Evolutionary conservation across 345 rosid genomes (phyloP), one percentile per base, ranked within the genome.

Genomic region (Dovyalis caffra): DNA sequence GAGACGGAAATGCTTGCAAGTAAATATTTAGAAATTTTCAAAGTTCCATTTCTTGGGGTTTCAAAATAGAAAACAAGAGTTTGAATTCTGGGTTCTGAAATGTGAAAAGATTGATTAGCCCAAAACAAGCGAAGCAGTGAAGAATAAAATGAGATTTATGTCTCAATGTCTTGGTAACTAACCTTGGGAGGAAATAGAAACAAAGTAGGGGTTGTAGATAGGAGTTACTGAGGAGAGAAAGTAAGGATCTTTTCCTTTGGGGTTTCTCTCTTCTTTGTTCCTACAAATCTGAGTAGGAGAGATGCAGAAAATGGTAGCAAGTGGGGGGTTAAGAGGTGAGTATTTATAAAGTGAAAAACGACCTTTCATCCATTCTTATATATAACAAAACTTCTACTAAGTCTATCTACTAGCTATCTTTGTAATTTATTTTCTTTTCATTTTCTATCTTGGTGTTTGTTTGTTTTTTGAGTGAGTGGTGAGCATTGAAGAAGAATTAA

Each of bases 101-200:
- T 64, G 64, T 26, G 73, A 49, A 37, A 70, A 23, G 64, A 70
- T 70, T 70, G 71, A 66, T 66, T 40, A 72, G 76, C 76, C 78
- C 84, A 71, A 83, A 85, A 83, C 75, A 79, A 78, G 87, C 67
- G 80, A 79, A 88, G 81, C 87, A 85, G 69, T 64, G 74, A 68
- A 64, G 73, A 58, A 69, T 74, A 68, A 23, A 20, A 63, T 23
- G 69, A 64, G 74, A 83, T 70, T 69, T 73, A 29, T 84, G 86
- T 86, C 77, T 85, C 66, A 77, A 75, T 78, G 23, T 73, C 72
- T 78, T 69, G 74, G 74, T 61, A 68, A 80, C 84, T 82, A 85
- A 86, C 84, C 89, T 86, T 72, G 65, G 83, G 49, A 75, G 73
- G 77, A 61, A 79, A 78, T 69, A 63, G n/a, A 72, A 56, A 60